Percentiles rank a stretch among this genome's conserved stretches.
phyloP scores from a whole-genome alignment of 129 eudicot genomes.

The Escallonia rubra region DNA sequence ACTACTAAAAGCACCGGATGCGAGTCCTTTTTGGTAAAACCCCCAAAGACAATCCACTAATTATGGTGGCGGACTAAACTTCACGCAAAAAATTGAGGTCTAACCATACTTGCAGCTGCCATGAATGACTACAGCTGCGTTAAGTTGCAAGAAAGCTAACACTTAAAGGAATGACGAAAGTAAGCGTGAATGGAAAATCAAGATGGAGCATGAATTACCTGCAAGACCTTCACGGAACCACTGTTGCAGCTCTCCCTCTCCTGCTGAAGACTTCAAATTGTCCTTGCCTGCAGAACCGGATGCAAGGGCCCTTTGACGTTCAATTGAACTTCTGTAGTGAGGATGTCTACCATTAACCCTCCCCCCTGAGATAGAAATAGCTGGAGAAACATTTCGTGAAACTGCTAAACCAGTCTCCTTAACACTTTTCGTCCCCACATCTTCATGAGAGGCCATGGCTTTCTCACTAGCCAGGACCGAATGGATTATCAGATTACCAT shows the following conservation, averaged over 20 bases:
- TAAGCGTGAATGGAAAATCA: background rate
- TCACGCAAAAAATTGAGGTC: too few species aligned
- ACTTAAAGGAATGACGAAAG: background rate
- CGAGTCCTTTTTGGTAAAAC: too few species aligned
- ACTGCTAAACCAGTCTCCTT: conserved; percentile 59
- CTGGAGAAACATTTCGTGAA: conserved; percentile 43
- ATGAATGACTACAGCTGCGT: too few species aligned
- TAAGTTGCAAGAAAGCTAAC: background rate
- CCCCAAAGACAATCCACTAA: too few species aligned
- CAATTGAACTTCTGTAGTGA: conserved; percentile 23
- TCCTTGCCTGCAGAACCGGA: conserved; percentile 49
- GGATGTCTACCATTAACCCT: conserved; percentile 51
- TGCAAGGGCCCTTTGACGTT: conserved; percentile 58
- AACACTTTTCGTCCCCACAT: conserved; percentile 17
- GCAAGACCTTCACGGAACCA: conserved; percentile 98
- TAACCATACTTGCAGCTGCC: too few species aligned
- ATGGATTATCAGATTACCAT: conserved; percentile 89
- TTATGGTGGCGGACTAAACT: too few species aligned
- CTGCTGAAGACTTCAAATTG: conserved; percentile 35
- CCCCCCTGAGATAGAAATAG: conserved; percentile 34
- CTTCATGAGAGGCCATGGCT: conserved; percentile 54
- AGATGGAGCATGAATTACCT: conserved; percentile 43
- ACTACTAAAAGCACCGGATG: too few species aligned
- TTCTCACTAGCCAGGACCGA: conserved; percentile 93
- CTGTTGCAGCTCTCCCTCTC: conserved; percentile 77